These are phyloP conservation scores for Lodderomyces jiufengensis DNA, from an alignment of 1,139 yeast species.

Conservation along the genomic window DNA sequence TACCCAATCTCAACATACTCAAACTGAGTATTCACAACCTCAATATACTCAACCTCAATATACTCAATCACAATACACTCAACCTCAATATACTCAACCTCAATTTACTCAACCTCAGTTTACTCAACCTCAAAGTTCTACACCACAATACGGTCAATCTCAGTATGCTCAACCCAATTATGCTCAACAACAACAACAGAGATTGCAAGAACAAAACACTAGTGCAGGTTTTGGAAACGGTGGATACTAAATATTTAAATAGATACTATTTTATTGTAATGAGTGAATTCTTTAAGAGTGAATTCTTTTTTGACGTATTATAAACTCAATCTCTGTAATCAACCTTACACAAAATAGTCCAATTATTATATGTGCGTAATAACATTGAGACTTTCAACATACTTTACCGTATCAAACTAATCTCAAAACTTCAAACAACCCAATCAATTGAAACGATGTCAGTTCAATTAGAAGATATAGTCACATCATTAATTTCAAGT, in stretches of 20 bases:
- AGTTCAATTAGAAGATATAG: constrained; percentile 24
- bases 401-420: too few species aligned
- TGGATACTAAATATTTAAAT: constrained; percentile 4
- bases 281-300: too few species aligned
- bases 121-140: constrained; percentile 3
- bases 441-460: too few species aligned
- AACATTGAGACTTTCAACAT: too few species aligned
- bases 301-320: too few species aligned
- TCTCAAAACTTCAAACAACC: too few species aligned
- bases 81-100: constrained; percentile 20
- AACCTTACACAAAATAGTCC: too few species aligned
- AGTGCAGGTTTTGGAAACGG: constrained; percentile 38
- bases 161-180: constrained; percentile 6
- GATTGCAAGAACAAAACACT: constrained; percentile 24
- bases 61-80: background rate
- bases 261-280: background rate
- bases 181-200: background rate
- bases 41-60: constrained; percentile 13
- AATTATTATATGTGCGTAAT: background rate
- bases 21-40: background rate
- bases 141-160: constrained; percentile 1
- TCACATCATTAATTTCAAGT: constrained; percentile 32
- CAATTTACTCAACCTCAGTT: constrained; percentile 3
- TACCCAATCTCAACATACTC: too few species aligned
- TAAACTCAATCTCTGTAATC: too few species aligned